Evolutionary conservation across 164 flowering plant species (phyloP).

Genomic region (Vitis vinifera): DNA sequence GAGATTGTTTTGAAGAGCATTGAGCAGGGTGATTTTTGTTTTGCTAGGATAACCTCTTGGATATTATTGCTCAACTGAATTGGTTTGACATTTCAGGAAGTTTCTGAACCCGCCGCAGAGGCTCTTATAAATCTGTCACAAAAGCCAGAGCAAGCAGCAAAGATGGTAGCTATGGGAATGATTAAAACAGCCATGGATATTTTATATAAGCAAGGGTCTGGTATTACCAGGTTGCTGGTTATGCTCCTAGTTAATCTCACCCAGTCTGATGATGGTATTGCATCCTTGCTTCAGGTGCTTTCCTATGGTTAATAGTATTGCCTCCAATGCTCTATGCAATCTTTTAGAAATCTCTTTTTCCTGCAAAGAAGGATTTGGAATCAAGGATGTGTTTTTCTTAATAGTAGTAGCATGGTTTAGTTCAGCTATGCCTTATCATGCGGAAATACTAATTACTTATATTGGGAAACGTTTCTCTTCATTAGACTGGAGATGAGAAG

Average conservation of each 20-base stretch:
- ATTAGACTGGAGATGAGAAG: constrained; percentile 79
- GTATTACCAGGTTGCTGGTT: constrained; percentile 54
- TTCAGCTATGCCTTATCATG: background rate
- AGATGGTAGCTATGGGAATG: constrained; percentile 75
- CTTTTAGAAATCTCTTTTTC: no score
- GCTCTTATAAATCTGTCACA: constrained; percentile 89
- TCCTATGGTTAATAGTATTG: background rate
- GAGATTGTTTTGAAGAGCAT: background rate
- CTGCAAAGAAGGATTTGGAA: background rate
- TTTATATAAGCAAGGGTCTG: constrained; percentile 55
- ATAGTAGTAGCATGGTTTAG: background rate
- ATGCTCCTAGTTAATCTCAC: constrained; percentile 93
- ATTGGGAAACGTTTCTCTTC: background rate
- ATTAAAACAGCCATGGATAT: constrained; percentile 64
- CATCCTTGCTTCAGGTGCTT: constrained; percentile 87
- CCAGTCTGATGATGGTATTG: constrained; percentile 72
- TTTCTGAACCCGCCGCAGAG: constrained; percentile 88
- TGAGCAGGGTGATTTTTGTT: background rate
- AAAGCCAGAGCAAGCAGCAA: constrained; percentile 53
- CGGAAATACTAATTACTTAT: constrained; percentile 7
- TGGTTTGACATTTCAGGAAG: constrained; percentile 48
- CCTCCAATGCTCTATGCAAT: no score
- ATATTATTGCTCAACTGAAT: background rate
- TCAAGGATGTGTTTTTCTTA: background rate
- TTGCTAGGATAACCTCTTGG: no score